Base-by-base conservation (phyloP, 192 early-diverging fungal species). In the Coemansia sp. region DNA sequence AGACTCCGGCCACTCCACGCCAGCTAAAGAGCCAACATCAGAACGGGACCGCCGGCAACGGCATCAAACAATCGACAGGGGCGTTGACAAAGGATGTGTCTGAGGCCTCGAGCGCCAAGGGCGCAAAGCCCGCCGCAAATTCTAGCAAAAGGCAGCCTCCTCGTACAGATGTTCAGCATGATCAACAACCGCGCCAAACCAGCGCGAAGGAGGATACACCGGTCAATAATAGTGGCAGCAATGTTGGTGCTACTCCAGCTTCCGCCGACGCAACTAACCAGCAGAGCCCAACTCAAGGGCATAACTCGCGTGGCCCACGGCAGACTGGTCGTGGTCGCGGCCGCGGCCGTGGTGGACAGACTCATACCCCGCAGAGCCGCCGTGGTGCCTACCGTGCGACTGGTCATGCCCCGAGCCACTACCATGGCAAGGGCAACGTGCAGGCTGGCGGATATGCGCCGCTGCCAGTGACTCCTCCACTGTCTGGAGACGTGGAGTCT, bases 401-500 rank as follows among this genome's bases (percentile, higher is more conserved):
- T 14, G 79, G 74, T 17, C 74, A 76, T 61, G 79, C 78, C 3
- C 77, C 78, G 2, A 74, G 75, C 70, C 72, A 76, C 66, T 78
- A 84, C 50, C 73, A 83, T 21, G 80, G 80, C 69, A 83, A 83
- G 62, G 80, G 80, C 50, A 83, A 83, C 44, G 80, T 84, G 15
- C 82, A 79, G 59, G 66, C 64, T 14, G 84, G 76, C 48, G 42
- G 36, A 19, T 62, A 70, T 45, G 69, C 53, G 37, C 63, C 79
- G 4, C 58, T 72, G 25, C 75, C 84, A 4, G 34, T 81, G 4
- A 76, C 78, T 25, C 72, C 61, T 45, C 76, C 84, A 3, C 58
- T 71, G n/a, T 51, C 72, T 10, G 79, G 75, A 60, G 84, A 84
- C 62, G 67, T 69, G 42, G 71, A 66, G 34, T 75, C 80, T 3